Percentiles rank a stretch among this genome's conserved stretches.
Conservation (phyloP, 2,329 filamentous ascomycete species). For the Rutstroemia sp. region DNA sequence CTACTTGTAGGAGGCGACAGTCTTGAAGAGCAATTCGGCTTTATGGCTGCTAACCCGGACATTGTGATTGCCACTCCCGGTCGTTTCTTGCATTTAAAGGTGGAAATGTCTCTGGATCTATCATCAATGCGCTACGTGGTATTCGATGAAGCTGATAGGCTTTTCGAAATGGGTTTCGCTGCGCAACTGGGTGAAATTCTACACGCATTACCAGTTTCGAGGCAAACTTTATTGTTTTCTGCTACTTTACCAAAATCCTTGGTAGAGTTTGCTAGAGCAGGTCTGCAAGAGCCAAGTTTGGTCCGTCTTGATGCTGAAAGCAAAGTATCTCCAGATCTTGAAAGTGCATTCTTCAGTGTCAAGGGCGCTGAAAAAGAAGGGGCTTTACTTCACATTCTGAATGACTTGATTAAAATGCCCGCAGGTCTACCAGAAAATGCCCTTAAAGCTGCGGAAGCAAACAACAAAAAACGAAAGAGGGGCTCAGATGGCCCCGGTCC, state of each 20-base stretch:
- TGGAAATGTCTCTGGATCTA: slow-evolving; percentile 91
- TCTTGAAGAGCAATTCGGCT: slow-evolving; percentile 87
- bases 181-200: slow-evolving; percentile 90
- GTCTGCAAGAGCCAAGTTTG: slow-evolving; percentile 83
- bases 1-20: slow-evolving; percentile 92
- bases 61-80: slow-evolving; percentile 96
- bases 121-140: slow-evolving; percentile 89
- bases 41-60: slow-evolving; percentile 91
- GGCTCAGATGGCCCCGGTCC: slow-evolving; percentile 42
- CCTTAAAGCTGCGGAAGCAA: slow-evolving; percentile 25
- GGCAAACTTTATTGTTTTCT: slow-evolving; percentile 91
- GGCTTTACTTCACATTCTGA: slow-evolving; percentile 77
- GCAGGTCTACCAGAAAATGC: slow-evolving; percentile 51
- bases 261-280: slow-evolving; percentile 91
- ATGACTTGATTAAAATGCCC: slow-evolving; percentile 90
- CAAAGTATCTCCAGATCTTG: slow-evolving; percentile 92
- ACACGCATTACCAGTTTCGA: slow-evolving; percentile 71
- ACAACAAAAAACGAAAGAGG: slow-evolving; percentile 67
- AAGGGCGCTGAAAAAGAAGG: slow-evolving; percentile 94
- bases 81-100: slow-evolving; percentile 91
- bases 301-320: slow-evolving; percentile 89
- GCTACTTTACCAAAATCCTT: slow-evolving; percentile 89
- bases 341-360: slow-evolving; percentile 89
- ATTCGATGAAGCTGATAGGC: slow-evolving; percentile 92
- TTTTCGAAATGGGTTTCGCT: slow-evolving; percentile 99